Conservation (phyloP, 2,329 filamentous ascomycete species). For the Epichloe aotearoae region DNA sequence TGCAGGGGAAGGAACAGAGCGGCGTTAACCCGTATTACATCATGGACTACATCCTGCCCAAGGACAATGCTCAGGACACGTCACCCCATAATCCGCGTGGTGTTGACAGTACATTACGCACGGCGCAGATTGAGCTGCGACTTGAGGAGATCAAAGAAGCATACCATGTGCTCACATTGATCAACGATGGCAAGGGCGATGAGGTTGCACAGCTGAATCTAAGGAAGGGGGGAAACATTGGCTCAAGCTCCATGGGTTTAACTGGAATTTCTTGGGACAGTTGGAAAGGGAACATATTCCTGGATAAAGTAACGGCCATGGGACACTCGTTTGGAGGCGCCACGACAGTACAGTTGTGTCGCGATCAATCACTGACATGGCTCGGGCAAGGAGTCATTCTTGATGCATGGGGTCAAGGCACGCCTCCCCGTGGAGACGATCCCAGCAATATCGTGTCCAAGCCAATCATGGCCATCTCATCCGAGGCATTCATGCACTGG, state of each 20-base stretch:
- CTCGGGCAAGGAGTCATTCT: constrained; percentile 52
- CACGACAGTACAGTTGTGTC: constrained; percentile 46
- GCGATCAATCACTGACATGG: constrained; percentile 39
- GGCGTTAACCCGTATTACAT: constrained; percentile 26
- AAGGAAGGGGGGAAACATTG: constrained; percentile 39
- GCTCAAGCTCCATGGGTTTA: constrained; percentile 45
- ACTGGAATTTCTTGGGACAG: constrained; percentile 39
- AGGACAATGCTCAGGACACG: constrained; percentile 36
- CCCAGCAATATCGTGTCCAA: constrained; percentile 30
- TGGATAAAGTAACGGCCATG: constrained; percentile 45
- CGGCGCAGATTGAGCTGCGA: constrained; percentile 48
- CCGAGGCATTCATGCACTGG: constrained; percentile 61
- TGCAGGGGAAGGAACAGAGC: constrained; percentile 14
- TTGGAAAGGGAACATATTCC: constrained; percentile 43
- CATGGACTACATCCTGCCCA: constrained; percentile 51
- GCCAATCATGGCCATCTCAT: constrained; percentile 50
- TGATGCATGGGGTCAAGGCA: constrained; percentile 48
- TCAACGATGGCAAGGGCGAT: constrained; percentile 40
- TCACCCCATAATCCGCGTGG: constrained; percentile 43
- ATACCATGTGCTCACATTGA: constrained; percentile 39
- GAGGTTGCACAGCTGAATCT: constrained; percentile 38
- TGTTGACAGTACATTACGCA: constrained; percentile 45
- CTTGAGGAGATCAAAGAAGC: constrained; percentile 53
- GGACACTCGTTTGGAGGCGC: constrained; percentile 57
- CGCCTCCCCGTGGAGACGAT: constrained; percentile 28